Conservation (phyloP, 2,329 filamentous ascomycete species). For the Whalleya microplaca region DNA sequence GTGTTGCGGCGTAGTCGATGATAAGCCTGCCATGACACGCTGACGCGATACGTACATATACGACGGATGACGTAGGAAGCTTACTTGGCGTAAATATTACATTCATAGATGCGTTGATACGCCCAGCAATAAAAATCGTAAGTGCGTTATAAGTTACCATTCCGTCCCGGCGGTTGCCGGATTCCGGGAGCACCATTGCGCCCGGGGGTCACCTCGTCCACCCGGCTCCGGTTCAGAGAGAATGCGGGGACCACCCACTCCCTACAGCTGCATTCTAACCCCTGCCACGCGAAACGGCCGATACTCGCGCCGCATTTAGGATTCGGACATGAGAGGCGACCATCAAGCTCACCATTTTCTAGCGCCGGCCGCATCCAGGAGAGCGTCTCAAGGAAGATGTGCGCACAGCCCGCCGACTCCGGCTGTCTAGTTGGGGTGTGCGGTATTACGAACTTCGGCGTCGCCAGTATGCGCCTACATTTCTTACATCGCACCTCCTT, state of each 20-base stretch:
- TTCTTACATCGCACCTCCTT: slow-evolving; percentile 84
- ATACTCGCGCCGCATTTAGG: slow-evolving; percentile 78
- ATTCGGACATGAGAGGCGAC: slow-evolving; percentile 82
- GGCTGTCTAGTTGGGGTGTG: slow-evolving; percentile 52
- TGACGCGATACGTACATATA: slow-evolving; percentile 2
- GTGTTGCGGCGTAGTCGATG: slow-evolving; percentile 12
- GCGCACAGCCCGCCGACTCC: slow-evolving; percentile 62
- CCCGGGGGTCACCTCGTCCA: slow-evolving; percentile 66
- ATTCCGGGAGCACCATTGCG: slow-evolving; percentile 48
- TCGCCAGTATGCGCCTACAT: slow-evolving; percentile 71
- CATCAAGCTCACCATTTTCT: slow-evolving; percentile 79
- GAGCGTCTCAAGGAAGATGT: slow-evolving; percentile 89
- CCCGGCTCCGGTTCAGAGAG: slow-evolving; percentile 77
- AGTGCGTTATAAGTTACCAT: slow-evolving; percentile 42
- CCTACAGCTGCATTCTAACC: slow-evolving; percentile 87
- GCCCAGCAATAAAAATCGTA: not conserved
- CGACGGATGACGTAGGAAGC: slow-evolving; percentile 1
- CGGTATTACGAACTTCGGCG: slow-evolving; percentile 64
- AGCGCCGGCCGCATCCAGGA: slow-evolving; percentile 92
- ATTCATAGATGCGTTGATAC: too few species aligned
- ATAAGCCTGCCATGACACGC: slow-evolving; percentile 1
- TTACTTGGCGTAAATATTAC: slow-evolving; percentile 1
- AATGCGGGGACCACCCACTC: slow-evolving; percentile 92
- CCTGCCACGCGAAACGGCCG: slow-evolving; percentile 95
- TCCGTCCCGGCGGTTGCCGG: slow-evolving; percentile 55